Evolutionary conservation across 2,329 filamentous ascomycete genomes (phyloP), one percentile per base, ranked within the genome.

Genomic region (Orbilia quercus): DNA sequence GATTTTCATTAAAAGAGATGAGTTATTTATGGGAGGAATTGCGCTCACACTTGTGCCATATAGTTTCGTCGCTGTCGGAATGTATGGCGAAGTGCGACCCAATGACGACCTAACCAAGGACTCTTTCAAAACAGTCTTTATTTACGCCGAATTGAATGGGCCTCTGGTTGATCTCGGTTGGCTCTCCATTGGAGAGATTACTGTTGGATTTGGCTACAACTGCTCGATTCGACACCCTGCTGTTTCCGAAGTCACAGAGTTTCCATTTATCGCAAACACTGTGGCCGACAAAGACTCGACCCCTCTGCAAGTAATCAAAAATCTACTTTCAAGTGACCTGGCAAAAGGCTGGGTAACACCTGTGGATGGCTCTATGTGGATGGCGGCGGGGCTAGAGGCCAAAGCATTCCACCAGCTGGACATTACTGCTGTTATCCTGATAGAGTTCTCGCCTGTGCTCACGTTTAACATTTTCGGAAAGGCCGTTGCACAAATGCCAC

Each of bases 131-230:
- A n/a, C n/a, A n/a, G n/a, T n/a, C n/a, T n/a, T n/a, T n/a, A n/a
- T n/a, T n/a, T n/a, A n/a, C n/a, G n/a, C n/a, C n/a, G n/a, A n/a
- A n/a, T n/a, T n/a, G n/a, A n/a, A n/a, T n/a, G 82, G 82, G 0
- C 82, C 82, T 0, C 75, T 83, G 1, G 57, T 82, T 6, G 76
- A 76, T 0, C 72, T 84, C 3, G 80, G 78, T 9, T 82, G 81
- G 63, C 82, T 80, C 0, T 77, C 77, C 1, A 79, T 84, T 18
- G 66, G 69, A 0, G 81, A 80, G 0, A 57, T 84, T 1, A 76
- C 72, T 0, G 78, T 77, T 16, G 82, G 82, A 0, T 82, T 84
- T 51, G 83, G 83, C 0, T 82, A 81, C 75, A 83, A 84, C 42
- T 78, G 71, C 4, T 64, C 58, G 1, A 53, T 84, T 0, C 75